Conservation (phyloP, 2,329 filamentous ascomycete species). For the Aspergillus sp. region DNA sequence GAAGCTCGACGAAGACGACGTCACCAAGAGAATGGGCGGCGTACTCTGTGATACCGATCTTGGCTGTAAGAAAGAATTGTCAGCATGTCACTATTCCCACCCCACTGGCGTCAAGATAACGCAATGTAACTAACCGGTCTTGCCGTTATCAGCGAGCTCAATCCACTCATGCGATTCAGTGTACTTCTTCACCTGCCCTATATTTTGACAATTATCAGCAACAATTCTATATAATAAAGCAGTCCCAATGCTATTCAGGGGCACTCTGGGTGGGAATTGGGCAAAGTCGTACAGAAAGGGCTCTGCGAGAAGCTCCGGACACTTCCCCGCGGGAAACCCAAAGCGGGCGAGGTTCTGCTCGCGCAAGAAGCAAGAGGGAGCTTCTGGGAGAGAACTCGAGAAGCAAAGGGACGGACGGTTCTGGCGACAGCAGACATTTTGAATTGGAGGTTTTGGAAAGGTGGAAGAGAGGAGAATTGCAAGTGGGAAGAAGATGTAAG, state of each 20-base stretch:
- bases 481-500: conserved; percentile 7
- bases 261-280: neutral
- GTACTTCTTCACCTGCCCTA: conserved; percentile 66
- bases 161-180: conserved; percentile 99
- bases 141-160: conserved; percentile 76
- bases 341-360: conserved; percentile 26
- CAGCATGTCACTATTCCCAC: neutral
- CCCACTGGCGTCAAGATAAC: neutral
- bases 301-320: conserved; percentile 38
- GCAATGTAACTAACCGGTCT: conserved; percentile 52
- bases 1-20: conserved; percentile 95
- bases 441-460: conserved; percentile 4
- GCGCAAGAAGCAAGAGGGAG: conserved; percentile 24
- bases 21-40: conserved; percentile 90
- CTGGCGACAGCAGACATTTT: conserved; percentile 36
- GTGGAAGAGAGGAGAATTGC: neutral
- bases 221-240: conserved; percentile 2
- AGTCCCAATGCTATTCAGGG: conserved; percentile 4
- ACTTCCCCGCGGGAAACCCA: conserved; percentile 39
- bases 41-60: conserved; percentile 82
- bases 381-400: conserved; percentile 32
- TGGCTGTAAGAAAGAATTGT: conserved; percentile 40
- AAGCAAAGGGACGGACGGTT: conserved; percentile 31
- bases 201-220: conserved; percentile 18
- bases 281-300: conserved; percentile 30